phyloP scores from a whole-genome alignment of 345 rosid genomes.

The Cardamine chenopodiifolia region DNA sequence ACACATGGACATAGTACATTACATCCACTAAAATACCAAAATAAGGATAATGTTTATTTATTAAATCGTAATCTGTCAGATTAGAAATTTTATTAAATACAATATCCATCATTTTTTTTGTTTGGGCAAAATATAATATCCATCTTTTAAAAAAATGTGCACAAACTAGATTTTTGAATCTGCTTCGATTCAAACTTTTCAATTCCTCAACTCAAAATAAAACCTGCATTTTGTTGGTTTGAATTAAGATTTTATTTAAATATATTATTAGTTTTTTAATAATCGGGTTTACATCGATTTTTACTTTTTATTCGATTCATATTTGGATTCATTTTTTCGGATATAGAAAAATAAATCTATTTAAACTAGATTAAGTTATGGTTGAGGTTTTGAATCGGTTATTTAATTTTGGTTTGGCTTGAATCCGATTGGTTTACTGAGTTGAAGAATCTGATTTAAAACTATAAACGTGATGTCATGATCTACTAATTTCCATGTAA shows the following conservation, averaged over 20 bases:
- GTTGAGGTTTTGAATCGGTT: not conserved
- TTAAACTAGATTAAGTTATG: not conserved
- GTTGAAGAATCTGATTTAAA: not conserved
- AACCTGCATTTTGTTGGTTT: not conserved
- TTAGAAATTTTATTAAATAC: not conserved
- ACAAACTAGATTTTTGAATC: too few relatives aligned
- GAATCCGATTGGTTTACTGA: not conserved
- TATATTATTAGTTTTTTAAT: not conserved
- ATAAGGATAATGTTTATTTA: not conserved
- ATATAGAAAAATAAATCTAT: not conserved
- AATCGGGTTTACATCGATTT: not conserved
- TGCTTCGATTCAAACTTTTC: not conserved
- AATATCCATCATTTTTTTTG: not conserved
- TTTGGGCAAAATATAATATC: too few relatives aligned
- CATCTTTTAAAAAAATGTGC: too few relatives aligned
- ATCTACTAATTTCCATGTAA: conserved; percentile 1
- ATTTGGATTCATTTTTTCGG: not conserved
- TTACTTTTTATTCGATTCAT: not conserved
- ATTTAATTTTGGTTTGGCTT: not conserved
- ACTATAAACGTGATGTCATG: not conserved
- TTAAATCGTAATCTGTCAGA: not conserved
- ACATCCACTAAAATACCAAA: conserved; percentile 11
- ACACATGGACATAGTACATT: not conserved
- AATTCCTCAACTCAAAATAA: not conserved
- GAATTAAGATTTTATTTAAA: too few relatives aligned